Base-by-base conservation (phyloP, 805 yeast genomes). In the Yueomyces sinensis region DNA sequence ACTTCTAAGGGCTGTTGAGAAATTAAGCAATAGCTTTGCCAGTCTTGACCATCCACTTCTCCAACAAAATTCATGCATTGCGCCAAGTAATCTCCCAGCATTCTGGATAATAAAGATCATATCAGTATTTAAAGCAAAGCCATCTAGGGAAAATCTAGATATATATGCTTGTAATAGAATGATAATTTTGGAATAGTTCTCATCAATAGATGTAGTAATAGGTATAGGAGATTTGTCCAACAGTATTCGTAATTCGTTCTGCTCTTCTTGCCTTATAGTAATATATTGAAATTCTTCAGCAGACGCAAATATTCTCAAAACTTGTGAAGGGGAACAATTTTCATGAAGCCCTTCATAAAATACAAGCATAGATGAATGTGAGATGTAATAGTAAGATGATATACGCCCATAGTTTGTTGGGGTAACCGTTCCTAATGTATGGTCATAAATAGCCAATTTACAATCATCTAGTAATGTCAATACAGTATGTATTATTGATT, bases 41-140 rank as follows among this genome's bases (percentile, higher is more conserved):
- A 80, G 54, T 16, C 62, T 51, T 0, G 95, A 67, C 93, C 94
- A 86, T 9, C 69, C 67, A 43, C 76, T 81, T 35, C 67, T 63
- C 31, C 82, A 44, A 9, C 82, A 70, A 24, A 91, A 72, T 49
- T 89, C 95, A 52, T 70, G 75, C 41, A 93, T 69, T 0, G 97
- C 96, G 37, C 96, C 62, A 37, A 87, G 63, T 27, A 91, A 56
- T 50, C 99, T 69, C 3, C 93, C 89, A 1, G 95, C 96, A 29
- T 93, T 83, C 55, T 91, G 97, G 0, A 91, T 81, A 29, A 91
- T 74, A 51, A 82, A 91, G 3, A 83, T 67, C 95, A 87, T 84
- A 61, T 91, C 99, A 0, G 95, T 75, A 68, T 80, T 74, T 40
- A 93, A 58, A 0, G 96, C 95, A 60, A 83, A 82, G 0, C 97